Evolutionary conservation across 2,329 filamentous ascomycete species (phyloP).

Genomic region (Aspergillus clavatus): DNA sequence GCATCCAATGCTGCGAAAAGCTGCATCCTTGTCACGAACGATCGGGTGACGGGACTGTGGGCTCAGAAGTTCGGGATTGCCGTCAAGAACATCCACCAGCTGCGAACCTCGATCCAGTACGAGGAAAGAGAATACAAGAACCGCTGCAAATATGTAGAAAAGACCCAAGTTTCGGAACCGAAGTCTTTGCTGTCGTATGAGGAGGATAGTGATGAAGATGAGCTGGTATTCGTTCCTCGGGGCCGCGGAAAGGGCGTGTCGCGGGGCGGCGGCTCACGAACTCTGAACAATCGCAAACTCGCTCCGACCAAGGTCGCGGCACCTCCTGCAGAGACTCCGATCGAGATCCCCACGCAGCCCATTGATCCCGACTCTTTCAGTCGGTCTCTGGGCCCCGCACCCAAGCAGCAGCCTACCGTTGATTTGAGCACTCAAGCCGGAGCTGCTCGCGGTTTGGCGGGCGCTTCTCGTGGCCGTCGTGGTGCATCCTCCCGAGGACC

Average conservation of each 20-base stretch:
- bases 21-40: conserved; percentile 43
- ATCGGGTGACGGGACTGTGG: conserved; percentile 40
- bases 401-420: conserved; percentile 25
- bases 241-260: conserved; percentile 34
- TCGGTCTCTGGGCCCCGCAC: conserved; percentile 32
- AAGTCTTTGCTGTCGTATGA: conserved; percentile 45
- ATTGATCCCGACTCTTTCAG: conserved; percentile 48
- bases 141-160: conserved; percentile 43
- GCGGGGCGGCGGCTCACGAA: conserved; percentile 24
- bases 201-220: conserved; percentile 46
- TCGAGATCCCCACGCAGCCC: conserved; percentile 44
- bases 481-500: conserved; percentile 33
- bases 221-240: conserved; percentile 44
- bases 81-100: conserved; percentile 46
- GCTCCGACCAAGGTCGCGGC: conserved; percentile 21
- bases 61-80: conserved; percentile 46
- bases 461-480: conserved; percentile 33
- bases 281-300: conserved; percentile 28
- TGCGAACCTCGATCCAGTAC: conserved; percentile 45
- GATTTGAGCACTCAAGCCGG: conserved; percentile 32
- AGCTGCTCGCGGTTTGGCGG: conserved; percentile 31
- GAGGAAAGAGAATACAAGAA: conserved; percentile 45
- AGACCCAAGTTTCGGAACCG: conserved; percentile 37
- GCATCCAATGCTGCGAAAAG: conserved; percentile 31
- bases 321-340: conserved; percentile 24